Evolutionary conservation across 2,329 filamentous ascomycete species (phyloP), one percentile per base, ranked within the genome.

Genomic region (Fusarium sp.): DNA sequence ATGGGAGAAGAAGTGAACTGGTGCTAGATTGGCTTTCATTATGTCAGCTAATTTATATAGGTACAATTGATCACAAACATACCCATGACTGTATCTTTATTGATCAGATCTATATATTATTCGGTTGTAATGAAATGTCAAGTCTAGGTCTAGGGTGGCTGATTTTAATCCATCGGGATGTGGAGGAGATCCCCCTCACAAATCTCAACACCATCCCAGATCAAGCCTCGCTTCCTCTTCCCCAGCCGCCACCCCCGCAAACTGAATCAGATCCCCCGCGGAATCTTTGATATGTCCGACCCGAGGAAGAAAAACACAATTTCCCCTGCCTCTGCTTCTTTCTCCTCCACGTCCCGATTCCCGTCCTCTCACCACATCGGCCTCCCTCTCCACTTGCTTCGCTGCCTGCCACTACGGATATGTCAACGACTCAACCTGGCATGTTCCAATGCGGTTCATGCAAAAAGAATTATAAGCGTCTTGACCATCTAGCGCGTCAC

Each of bases 401-500:
- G 33, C 15, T 8, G 28, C 23, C 9, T 37, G 28, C 23, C n/a
- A 7, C 13, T 37, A 20, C 41, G 42, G 23, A 24, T 23, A 69
- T 69, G 57, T 43, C 59, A 13, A 41, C 66, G 21, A 57, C 62
- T 23, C 66, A 70, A n/a, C 55, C 62, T 15, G 66, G 66, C 60
- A 69, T 68, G 38, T 76, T 75, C 59, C 75, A 77, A 37, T 77
- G 75, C 26, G 75, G 71, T 18, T 68, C 63, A 5, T 76, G 75
- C 33, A 68, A 76, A 24, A 71, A 68, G 33, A 65, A 67, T 9
- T 79, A 76, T 46, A 76, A 69, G 39, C 71, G 77, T 8, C 50
- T 75, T 41, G 77, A 78, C 44, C 77, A 79, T 66, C 68, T 79
- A 11, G 71, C 74, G 13, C 76, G 77, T 28, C 77, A 79, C 64